Percentiles rank a stretch among this genome's conserved stretches.
These are phyloP conservation scores for Phylloboletellus chloephorus DNA, from an alignment of 1,284 basidiomycete genomes.

Conservation along the genomic window DNA sequence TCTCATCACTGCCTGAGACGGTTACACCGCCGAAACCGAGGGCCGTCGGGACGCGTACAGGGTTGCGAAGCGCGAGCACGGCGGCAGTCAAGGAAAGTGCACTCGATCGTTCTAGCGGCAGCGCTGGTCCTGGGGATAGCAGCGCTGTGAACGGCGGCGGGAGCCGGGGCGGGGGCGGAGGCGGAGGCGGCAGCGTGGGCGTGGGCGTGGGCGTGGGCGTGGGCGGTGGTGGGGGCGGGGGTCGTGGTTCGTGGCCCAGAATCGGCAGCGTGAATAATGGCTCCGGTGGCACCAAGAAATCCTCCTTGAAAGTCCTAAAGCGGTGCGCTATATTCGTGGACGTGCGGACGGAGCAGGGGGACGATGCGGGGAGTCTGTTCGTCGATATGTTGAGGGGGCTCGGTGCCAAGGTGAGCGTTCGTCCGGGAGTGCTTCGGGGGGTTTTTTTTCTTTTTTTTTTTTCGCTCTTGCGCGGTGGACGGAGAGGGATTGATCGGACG, in stretches of 20 bases:
- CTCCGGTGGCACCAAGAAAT: conserved; percentile 18
- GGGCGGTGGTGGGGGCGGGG: too few relatives aligned
- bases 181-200: too few relatives aligned
- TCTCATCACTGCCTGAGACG: conserved; percentile 41
- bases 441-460: too few relatives aligned
- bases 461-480: neutral
- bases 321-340: conserved; percentile 87
- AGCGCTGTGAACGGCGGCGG: conserved; percentile 12
- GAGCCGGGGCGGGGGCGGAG: too few relatives aligned
- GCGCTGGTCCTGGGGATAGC: conserved; percentile 12
- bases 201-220: too few relatives aligned
- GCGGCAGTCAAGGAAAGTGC: conserved; percentile 26
- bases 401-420: conserved; percentile 72
- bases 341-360: conserved; percentile 80
- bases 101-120: conserved; percentile 18
- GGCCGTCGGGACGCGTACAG: conserved; percentile 26
- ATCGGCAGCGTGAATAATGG: conserved; percentile 21
- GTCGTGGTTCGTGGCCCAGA: conserved; percentile 18
- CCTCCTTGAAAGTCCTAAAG: conserved; percentile 50
- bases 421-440: too few relatives aligned
- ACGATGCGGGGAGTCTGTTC: conserved; percentile 80
- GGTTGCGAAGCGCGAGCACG: conserved; percentile 37
- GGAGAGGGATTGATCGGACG: conserved; percentile 4
- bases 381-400: conserved; percentile 77
- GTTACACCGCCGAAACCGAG: conserved; percentile 37